Conservation (phyloP, 768 basidiomycete species). For the Lentinula detonsa region DNA sequence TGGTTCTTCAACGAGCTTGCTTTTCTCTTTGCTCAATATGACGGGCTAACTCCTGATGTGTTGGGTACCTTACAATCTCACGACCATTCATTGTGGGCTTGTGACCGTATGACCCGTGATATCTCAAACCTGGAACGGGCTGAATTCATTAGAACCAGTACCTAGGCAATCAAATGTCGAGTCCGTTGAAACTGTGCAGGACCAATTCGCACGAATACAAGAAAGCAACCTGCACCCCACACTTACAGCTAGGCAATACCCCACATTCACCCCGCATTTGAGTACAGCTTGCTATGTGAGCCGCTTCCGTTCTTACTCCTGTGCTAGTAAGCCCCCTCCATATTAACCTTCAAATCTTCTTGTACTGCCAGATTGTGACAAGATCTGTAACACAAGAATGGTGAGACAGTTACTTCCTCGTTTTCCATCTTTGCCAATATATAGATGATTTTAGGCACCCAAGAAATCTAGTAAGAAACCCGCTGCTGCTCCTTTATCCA, state of each 20-base stretch:
- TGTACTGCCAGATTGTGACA: not conserved
- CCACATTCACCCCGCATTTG: not conserved
- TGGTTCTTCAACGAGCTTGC: no score
- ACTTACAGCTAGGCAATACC: not conserved
- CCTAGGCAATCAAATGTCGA: not conserved
- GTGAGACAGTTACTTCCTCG: not conserved
- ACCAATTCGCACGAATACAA: not conserved
- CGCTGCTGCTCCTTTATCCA: slow-evolving; percentile 77
- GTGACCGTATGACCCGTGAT: not conserved
- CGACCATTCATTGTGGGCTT: not conserved
- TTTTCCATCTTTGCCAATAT: not conserved
- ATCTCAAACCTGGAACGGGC: not conserved
- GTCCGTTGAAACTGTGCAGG: not conserved
- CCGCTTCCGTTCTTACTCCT: not conserved
- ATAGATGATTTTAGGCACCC: slow-evolving; percentile 24
- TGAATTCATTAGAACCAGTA: not conserved
- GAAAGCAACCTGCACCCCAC: not conserved
- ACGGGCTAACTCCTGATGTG: no score
- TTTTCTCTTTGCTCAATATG: no score
- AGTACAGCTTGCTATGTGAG: not conserved
- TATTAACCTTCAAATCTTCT: not conserved
- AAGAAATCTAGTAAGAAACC: slow-evolving; percentile 79
- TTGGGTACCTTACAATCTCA: no score
- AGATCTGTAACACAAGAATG: not conserved
- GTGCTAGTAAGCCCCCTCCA: not conserved